A percentile compares a stretch with the other conserved stretches of the same genome.
Evolutionary conservation across 2,329 filamentous ascomycete species (phyloP).

Genomic region (Aspergillus sp.): DNA sequence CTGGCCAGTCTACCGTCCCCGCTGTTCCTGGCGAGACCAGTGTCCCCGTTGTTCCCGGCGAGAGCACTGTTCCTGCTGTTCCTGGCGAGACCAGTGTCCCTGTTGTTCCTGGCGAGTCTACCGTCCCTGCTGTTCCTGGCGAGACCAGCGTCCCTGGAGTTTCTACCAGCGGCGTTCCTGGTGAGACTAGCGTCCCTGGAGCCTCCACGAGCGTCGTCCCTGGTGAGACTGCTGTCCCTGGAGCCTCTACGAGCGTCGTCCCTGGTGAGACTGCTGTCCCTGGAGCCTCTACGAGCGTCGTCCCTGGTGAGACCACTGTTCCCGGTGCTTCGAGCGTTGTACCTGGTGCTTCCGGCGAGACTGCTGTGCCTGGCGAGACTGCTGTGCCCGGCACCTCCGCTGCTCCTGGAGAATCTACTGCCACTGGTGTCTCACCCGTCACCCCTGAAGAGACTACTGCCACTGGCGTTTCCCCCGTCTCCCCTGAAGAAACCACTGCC

Average conservation of each 20-base stretch:
- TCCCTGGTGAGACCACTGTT: slow-evolving; percentile 3
- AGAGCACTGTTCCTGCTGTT: not conserved
- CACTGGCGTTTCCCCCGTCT: too few relatives aligned
- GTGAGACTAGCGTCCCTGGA: slow-evolving; percentile 1
- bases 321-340: slow-evolving; percentile 4
- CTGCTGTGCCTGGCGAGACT: too few relatives aligned
- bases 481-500: too few relatives aligned
- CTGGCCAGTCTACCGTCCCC: slow-evolving; percentile 8
- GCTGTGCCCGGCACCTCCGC: too few relatives aligned
- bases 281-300: too few relatives aligned
- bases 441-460: too few relatives aligned
- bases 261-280: not conserved
- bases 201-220: not conserved
- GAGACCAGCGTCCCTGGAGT: too few relatives aligned
- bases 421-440: slow-evolving; percentile 1
- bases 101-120: not conserved
- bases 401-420: too few relatives aligned
- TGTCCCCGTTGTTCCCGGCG: not conserved
- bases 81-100: slow-evolving; percentile 6
- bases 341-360: not conserved
- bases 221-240: slow-evolving; percentile 9
- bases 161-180: not conserved
- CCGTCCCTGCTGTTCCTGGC: too few relatives aligned
- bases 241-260: not conserved
- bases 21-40: slow-evolving; percentile 8